Percentiles rank a stretch among this genome's conserved stretches.
Evolutionary conservation across 2,329 filamentous ascomycete species (phyloP).

Genomic region (Fusarium buharicum): DNA sequence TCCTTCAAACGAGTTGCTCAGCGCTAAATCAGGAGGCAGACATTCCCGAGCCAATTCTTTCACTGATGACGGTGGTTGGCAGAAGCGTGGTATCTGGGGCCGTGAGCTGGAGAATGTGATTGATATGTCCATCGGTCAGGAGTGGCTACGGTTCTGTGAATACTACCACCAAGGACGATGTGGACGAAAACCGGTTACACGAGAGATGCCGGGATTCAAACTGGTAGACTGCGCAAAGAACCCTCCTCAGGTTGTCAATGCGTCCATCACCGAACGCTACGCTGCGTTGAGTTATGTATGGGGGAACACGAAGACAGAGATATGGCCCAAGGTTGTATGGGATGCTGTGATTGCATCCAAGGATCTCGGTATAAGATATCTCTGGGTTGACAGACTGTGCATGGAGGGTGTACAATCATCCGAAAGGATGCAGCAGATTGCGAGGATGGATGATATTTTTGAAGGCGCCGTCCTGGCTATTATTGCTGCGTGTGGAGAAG

Average conservation of each 20-base stretch:
- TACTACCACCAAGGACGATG: conserved; percentile 49
- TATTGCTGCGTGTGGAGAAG: conserved; percentile 52
- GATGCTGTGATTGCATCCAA: conserved; percentile 49
- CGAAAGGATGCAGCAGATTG: conserved; percentile 47
- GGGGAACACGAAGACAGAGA: conserved; percentile 42
- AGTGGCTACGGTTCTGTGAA: conserved; percentile 52
- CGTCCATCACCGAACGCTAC: conserved; percentile 46
- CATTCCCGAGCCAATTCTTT: conserved; percentile 37
- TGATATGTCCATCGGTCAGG: conserved; percentile 47
- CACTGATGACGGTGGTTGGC: conserved; percentile 40
- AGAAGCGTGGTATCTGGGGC: conserved; percentile 50
- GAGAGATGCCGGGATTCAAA: conserved; percentile 47
- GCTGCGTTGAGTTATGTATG: conserved; percentile 52
- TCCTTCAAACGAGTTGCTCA: conserved; percentile 41
- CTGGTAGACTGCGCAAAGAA: conserved; percentile 50
- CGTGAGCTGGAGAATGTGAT: conserved; percentile 46
- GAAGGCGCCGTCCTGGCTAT: conserved; percentile 51
- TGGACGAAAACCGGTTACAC: conserved; percentile 40
- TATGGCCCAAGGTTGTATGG: conserved; percentile 48
- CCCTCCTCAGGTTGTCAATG: conserved; percentile 47
- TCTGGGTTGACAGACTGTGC: conserved; percentile 55
- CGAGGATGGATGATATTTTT: conserved; percentile 54
- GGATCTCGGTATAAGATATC: conserved; percentile 49
- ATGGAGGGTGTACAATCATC: conserved; percentile 43
- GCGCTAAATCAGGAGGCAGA: conserved; percentile 32